Base-by-base conservation (phyloP, 352 stramenopile species). In the Phytophthora fragariaefolia region DNA sequence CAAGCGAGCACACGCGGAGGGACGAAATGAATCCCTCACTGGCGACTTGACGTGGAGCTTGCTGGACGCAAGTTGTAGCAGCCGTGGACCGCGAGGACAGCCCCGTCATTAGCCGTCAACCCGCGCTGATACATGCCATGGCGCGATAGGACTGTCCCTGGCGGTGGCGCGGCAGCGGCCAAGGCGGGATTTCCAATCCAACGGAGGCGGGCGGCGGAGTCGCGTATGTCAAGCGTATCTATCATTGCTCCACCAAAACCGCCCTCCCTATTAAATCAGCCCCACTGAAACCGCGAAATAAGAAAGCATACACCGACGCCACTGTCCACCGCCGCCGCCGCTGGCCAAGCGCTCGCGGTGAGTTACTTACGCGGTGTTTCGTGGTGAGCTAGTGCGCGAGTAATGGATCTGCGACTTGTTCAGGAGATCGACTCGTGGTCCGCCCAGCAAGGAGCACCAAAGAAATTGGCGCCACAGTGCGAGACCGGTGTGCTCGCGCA, bases 351-450 rank as follows among this genome's bases (percentile, higher is more conserved):
- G 43, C 64, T 71, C 10, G 23, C 38, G 56, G 30, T 66, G 60
- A 32, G 47, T 78, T 75, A 74, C 62, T 63, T 48, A 74, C 55
- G 23, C 15, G 42, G 10, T 56, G 58, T 53, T 55, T 72, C 64
- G 50, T 72, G 57, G 64, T 72, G 57, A 66, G 60, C 40, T 66
- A 50, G 56, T 40, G 34, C 46, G 65, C 60, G 53, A 74, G 53
- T 74, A 74, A 74, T 74, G 65, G 53, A 58, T 54, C 60, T 45
- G 28, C 42, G 52, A 62, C 51, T 61, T 61, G 30, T 49, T 26
- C 36, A 48, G 48, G 30, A 26, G 46, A 55, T 69, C 58, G 30
- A 56, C 58, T 73, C 30, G 65, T 61, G 45, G 51, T 61, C 49
- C 45, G 45, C 65, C 51, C 51, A 36, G 20, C 34, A 36, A 57